Base-by-base conservation (phyloP, 345 rosid genomes). In the Eutrema japonicum region DNA sequence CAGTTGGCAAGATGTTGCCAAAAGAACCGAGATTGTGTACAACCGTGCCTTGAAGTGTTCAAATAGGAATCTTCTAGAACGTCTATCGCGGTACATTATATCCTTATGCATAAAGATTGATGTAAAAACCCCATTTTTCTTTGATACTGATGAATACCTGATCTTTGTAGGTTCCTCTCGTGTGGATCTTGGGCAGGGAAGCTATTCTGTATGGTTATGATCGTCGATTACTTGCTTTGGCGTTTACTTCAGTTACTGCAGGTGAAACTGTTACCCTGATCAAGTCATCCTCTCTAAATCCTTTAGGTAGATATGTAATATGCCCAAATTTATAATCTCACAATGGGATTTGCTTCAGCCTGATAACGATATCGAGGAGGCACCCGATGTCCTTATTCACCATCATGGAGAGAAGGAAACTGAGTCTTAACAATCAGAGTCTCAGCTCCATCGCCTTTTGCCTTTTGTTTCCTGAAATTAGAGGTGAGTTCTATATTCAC, bases 131-230 rank as follows among this genome's bases (percentile, higher is more conserved):
- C 1, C 3, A 22, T 68, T 41, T 58, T 35, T 48, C 29, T 29
- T 37, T 0, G 16, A 18, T 29, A 60, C 29, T 1, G 1, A 53
- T 47, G 61, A 27, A 26, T 10, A 2, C 6, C 6, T 32, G 32
- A 41, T 42, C 40, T 51, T 46, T 70, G 12, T 81, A 89, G 96
- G 88, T 89, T 86, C 75, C 96, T 95, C 5, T 83, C 99, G 0
- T 90, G 97, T 74, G 97, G 99, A 67, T 74, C 91, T 43, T 92
- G 96, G 98, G 97, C 96, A 2, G 96, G 99, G 66, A 94, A 92
- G 77, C 84, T 92, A 48, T 92, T 90, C 64, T 88, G 97, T 82
- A 78, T 88, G 86, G 97, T 95, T 76, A 89, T 95, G 96, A 89
- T 92, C 11, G 78, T 90, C 13, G 92, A 92, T 86, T 88, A 79